Evolutionary conservation across 495 filamentous ascomycete genomes (phyloP).

Genomic region (Neurospora terricola): DNA sequence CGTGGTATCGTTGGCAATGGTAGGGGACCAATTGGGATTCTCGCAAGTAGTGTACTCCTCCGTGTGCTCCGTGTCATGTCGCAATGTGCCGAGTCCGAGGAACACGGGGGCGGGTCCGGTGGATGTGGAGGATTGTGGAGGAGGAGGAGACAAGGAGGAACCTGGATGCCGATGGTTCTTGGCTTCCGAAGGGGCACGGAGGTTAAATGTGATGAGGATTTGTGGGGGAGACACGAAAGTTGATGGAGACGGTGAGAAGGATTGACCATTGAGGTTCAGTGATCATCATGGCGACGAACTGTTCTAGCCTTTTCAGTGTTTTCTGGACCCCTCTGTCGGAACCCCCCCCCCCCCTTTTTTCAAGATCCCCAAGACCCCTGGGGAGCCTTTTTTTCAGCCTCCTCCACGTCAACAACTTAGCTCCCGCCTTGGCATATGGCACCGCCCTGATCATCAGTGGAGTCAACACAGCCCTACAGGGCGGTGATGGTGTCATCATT

Average conservation of each 20-base stretch:
- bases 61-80: neutral
- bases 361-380: neutral
- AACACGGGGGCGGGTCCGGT: neutral
- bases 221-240: slow-evolving; percentile 24
- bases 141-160: neutral
- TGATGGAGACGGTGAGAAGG: neutral
- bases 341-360: too few species aligned
- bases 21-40: neutral
- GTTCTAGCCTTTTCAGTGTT: neutral
- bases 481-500: neutral
- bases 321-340: neutral
- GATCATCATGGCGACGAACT: neutral
- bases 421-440: neutral
- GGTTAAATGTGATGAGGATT: slow-evolving; percentile 11
- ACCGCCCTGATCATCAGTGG: neutral
- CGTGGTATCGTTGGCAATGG: neutral
- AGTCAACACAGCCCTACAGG: neutral
- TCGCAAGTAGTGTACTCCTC: neutral
- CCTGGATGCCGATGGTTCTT: slow-evolving; percentile 2
- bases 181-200: slow-evolving; percentile 16
- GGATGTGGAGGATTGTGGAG: slow-evolving; percentile 1
- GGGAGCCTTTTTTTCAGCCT: neutral
- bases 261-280: neutral
- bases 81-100: neutral
- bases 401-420: neutral